phyloP scores from a whole-genome alignment of 768 basidiomycete genomes.

The Sarcomyxa edulis region DNA sequence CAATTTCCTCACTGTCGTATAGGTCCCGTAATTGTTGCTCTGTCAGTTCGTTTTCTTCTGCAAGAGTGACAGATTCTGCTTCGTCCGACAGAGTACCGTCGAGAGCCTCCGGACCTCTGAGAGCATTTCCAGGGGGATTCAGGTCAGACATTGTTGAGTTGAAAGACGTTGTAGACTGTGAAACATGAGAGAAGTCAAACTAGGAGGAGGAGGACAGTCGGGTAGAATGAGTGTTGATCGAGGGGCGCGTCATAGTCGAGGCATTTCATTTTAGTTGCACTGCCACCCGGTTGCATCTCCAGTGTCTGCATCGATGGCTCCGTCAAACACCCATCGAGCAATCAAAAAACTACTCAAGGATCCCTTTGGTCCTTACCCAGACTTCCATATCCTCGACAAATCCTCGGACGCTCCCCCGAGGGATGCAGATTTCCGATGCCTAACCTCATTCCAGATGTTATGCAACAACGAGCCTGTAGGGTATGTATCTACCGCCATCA shows the following conservation, averaged over 20 bases:
- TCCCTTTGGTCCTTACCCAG: conserved; percentile 28
- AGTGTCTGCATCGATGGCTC: too few relatives aligned
- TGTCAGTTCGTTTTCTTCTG: conserved; percentile 28
- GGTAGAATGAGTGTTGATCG: too few relatives aligned
- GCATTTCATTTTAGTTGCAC: too few relatives aligned
- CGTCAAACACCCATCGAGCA: conserved; percentile 5
- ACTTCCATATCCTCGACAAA: conserved; percentile 18
- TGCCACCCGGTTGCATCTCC: too few relatives aligned
- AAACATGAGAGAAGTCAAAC: not conserved
- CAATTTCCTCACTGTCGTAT: conserved; percentile 62
- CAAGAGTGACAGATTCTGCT: conserved; percentile 10
- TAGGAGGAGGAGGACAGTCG: too few relatives aligned
- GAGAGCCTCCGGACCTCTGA: too few relatives aligned
- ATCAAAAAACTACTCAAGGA: conserved; percentile 13
- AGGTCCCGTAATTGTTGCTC: conserved; percentile 51
- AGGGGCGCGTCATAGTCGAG: too few relatives aligned
- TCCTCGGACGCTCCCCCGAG: conserved; percentile 7
- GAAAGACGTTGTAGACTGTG: not conserved
- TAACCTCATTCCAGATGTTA: conserved; percentile 3
- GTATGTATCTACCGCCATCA: not conserved
- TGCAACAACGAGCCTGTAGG: conserved; percentile 3
- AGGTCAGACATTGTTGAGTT: not conserved
- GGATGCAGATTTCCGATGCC: not conserved
- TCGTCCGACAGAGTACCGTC: too few relatives aligned
- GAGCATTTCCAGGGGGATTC: not conserved